Base-by-base conservation (phyloP, 1,284 basidiomycete species). In the Lentinus polychrous region DNA sequence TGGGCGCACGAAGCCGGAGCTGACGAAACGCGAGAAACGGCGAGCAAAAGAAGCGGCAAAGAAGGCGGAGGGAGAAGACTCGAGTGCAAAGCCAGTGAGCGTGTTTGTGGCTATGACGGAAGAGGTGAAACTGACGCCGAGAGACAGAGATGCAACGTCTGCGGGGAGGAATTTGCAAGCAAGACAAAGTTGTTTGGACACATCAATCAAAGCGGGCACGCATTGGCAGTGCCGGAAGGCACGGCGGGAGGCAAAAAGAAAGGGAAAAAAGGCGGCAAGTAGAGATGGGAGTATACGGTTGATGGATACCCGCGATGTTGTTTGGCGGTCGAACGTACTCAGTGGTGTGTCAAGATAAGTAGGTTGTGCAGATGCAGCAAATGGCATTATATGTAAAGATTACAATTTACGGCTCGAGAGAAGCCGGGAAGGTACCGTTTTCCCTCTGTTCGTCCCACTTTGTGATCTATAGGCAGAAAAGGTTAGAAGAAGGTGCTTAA, bases 381-480 rank as follows among this genome's bases (percentile, higher is more conserved):
- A n/a, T n/a, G n/a, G n/a, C n/a, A 27, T 27, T 27, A 27, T 27
- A 37, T 5, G 35, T 15, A 18, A 14, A 40, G 7, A 40, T 20
- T 12, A 17, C 22, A 40, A 8, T 48, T 78, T 70, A 86, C 56
- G 84, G 85, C 63, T 94, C 89, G 60, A 94, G 72, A 17, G 88
- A 90, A 22, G 89, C 87, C 40, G 93, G 91, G 84, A 97, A 97
- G 36, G 86, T 91, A 55, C 91, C 91, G 59, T 69, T 82, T 67
- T 96, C 93, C 65, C 93, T 81, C 72, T 96, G 91, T 54, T 95
- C 93, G 65, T 95, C 91, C 75, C 87, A 97, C 71, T 85, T 90
- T 57, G 71, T 62, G 64, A 87, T 82, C 93, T 93, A 65, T 1
- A 41, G 20, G 42, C 43, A 49, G 43, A 24, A 22, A 44, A 35